Percentiles rank a stretch among this genome's conserved stretches.
Conservation (phyloP, 495 filamentous ascomycete species). For the Cudoniella acicularis region DNA sequence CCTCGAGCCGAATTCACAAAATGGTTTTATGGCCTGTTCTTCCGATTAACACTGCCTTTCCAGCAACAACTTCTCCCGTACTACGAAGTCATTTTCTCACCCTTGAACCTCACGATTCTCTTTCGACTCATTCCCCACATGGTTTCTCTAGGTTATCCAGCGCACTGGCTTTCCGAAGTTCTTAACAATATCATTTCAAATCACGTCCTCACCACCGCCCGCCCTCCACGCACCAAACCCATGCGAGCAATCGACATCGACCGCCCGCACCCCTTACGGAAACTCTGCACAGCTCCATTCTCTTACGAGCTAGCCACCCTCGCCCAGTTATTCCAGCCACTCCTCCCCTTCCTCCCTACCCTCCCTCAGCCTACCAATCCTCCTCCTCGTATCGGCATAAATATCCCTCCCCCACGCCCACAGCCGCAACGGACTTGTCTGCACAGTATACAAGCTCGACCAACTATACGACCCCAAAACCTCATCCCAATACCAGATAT, state of each 20-base stretch:
- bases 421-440: conserved; percentile 71
- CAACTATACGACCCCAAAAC: conserved; percentile 67
- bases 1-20: neutral
- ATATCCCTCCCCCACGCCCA: conserved; percentile 63
- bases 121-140: neutral
- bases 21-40: conserved; percentile 5
- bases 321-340: too few species aligned
- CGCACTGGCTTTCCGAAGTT: conserved; percentile 5
- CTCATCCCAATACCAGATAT: conserved; percentile 92
- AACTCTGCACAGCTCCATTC: too few species aligned
- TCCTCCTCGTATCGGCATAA: conserved; percentile 51
- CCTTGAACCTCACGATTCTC: neutral
- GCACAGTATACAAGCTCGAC: conserved; percentile 72
- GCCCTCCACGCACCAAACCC: too few species aligned
- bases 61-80: neutral
- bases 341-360: conserved; percentile 7
- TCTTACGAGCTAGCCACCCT: too few species aligned
- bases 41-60: neutral
- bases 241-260: too few species aligned
- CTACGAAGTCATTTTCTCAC: neutral
- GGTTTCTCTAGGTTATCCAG: neutral
- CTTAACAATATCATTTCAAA: neutral
- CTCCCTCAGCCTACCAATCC: conserved; percentile 37
- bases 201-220: too few species aligned
- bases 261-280: too few species aligned